Percentiles rank a stretch among this genome's conserved stretches.
Conservation (phyloP, 257 asterid species). For the Solanum sitiens region DNA sequence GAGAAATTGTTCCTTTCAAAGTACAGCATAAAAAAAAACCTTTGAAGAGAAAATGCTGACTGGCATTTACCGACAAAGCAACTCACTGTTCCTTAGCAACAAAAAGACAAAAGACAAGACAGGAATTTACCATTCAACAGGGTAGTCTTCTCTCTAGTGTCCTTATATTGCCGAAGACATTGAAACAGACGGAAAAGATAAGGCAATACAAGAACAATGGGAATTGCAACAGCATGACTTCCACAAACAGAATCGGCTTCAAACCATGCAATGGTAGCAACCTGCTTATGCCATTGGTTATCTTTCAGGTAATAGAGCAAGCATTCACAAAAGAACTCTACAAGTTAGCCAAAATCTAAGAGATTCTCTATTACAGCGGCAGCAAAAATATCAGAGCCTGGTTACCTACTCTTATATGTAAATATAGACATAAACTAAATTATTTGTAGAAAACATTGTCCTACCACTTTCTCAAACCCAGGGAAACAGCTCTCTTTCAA, state of each 20-base stretch:
- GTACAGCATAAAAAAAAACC: background rate
- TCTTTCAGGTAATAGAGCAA: slow-evolving; percentile 13
- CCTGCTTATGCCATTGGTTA: slow-evolving; percentile 42
- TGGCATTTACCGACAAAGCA: background rate
- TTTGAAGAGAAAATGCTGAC: background rate
- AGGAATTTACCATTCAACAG: slow-evolving; percentile 68
- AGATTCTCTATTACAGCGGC: background rate
- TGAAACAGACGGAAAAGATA: slow-evolving; percentile 89
- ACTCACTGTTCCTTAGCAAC: background rate
- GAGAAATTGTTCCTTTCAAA: background rate
- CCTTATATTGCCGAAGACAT: slow-evolving; percentile 94
- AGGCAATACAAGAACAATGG: slow-evolving; percentile 86
- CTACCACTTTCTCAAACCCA: background rate
- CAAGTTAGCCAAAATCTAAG: background rate
- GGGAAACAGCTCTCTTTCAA: background rate
- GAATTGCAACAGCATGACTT: slow-evolving; percentile 92
- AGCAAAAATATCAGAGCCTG: background rate
- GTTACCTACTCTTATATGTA: background rate
- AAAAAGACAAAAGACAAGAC: background rate
- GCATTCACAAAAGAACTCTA: slow-evolving; percentile 8
- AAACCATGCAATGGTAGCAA: slow-evolving; percentile 99
- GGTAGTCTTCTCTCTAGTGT: slow-evolving; percentile 70
- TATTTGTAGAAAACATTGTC: background rate
- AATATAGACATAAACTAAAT: background rate
- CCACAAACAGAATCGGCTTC: slow-evolving; percentile 99